These are phyloP conservation scores for Trapa incisa DNA, from an alignment of 345 rosid genomes.

Conservation along the genomic window DNA sequence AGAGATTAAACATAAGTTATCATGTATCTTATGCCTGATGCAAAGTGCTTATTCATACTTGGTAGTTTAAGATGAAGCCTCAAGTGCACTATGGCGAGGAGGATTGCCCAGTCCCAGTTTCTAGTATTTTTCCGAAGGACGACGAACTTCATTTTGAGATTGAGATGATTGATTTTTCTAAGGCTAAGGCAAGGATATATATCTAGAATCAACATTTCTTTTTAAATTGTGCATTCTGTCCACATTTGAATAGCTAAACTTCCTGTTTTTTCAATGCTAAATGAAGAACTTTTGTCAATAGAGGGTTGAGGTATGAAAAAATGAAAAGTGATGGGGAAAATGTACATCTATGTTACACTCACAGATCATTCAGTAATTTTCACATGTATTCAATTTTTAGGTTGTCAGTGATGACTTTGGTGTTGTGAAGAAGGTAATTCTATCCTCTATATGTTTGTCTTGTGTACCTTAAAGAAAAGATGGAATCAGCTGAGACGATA, in stretches of 20 bases:
- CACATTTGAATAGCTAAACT: neutral
- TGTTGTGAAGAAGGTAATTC: constrained; percentile 68
- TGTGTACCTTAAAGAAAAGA: neutral
- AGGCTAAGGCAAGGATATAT: constrained; percentile 57
- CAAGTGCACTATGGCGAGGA: constrained; percentile 86
- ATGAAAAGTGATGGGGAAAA: neutral
- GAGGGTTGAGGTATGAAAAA: neutral
- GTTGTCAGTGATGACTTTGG: constrained; percentile 78
- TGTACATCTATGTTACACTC: neutral
- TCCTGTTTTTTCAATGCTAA: neutral
- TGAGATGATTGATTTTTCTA: constrained; percentile 68
- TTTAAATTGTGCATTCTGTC: neutral
- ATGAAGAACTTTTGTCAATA: neutral
- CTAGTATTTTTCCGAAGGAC: constrained; percentile 63
- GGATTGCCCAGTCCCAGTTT: constrained; percentile 66
- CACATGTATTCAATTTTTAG: constrained; percentile 32
- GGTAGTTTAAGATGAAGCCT: constrained; percentile 94
- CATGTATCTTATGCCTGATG: neutral
- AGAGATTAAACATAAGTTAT: no score
- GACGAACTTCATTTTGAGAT: constrained; percentile 96
- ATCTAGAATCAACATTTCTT: neutral
- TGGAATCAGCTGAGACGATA: neutral
- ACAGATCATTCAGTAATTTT: neutral
- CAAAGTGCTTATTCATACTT: neutral
- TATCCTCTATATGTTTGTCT: neutral